Percentiles rank a stretch among this genome's conserved stretches.
phyloP scores from a whole-genome alignment of 176 grass and related monocot genomes.

The Cenchrus fungigraminus region DNA sequence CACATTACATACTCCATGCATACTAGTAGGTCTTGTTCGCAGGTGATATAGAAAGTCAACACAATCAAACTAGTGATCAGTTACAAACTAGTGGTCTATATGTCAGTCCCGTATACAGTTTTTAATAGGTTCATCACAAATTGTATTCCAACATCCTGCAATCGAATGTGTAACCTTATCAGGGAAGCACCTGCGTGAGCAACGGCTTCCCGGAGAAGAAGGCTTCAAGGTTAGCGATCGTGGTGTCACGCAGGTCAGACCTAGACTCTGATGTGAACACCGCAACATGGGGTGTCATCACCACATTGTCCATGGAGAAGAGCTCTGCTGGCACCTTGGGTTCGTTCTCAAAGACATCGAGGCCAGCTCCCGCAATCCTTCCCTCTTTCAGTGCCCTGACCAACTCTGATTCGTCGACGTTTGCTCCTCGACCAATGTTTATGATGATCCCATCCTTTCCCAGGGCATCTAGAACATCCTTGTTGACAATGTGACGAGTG shows the following conservation, averaged over 20 bases:
- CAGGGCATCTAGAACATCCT: constrained; percentile 45
- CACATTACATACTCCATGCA: too few relatives aligned
- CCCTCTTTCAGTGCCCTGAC: constrained; percentile 33
- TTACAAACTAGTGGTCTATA: too few relatives aligned
- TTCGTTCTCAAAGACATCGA: constrained; percentile 67
- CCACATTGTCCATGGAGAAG: constrained; percentile 61
- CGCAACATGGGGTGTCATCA: constrained; percentile 44
- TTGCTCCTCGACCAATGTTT: constrained; percentile 55
- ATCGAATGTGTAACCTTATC: neutral
- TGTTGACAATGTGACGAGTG: constrained; percentile 50
- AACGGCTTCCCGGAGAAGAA: constrained; percentile 52
- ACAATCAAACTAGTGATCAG: too few relatives aligned
- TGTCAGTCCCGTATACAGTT: too few relatives aligned
- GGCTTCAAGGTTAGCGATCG: constrained; percentile 51
- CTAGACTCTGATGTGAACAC: constrained; percentile 28
- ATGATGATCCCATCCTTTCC: constrained; percentile 52
- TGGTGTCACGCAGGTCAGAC: neutral
- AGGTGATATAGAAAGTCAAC: too few relatives aligned
- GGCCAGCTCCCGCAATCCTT: constrained; percentile 45
- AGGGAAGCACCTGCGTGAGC: constrained; percentile 26
- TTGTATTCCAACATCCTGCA: too few relatives aligned
- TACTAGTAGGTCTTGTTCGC: too few relatives aligned
- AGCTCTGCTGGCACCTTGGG: constrained; percentile 46
- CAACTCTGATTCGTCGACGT: constrained; percentile 48
- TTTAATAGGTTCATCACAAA: too few relatives aligned